Percentiles rank a stretch among this genome's conserved stretches.
Evolutionary conservation across 768 basidiomycete genomes (phyloP).

Genomic region (Serendipita vermifera): DNA sequence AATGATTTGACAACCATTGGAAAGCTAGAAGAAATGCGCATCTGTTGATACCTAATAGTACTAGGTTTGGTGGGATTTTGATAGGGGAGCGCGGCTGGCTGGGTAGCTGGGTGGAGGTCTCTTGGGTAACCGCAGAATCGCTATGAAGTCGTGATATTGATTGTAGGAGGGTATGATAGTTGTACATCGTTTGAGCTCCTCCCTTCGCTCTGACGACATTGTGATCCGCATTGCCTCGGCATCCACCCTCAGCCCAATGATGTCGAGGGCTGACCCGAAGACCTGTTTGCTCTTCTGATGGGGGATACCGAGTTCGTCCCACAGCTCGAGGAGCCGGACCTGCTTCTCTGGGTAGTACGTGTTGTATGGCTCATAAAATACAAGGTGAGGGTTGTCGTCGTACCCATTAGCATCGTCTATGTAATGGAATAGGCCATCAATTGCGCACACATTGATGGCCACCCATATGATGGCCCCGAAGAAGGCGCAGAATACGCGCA

Average conservation of each 20-base stretch:
- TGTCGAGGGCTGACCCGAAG: conserved; percentile 22
- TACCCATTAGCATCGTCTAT: conserved; percentile 26
- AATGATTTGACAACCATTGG: no score
- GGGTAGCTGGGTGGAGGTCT: no score
- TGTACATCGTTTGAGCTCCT: no score
- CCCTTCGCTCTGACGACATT: conserved; percentile 15
- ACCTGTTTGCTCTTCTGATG: conserved; percentile 31
- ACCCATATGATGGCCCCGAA: conserved; percentile 29
- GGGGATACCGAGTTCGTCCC: conserved; percentile 30
- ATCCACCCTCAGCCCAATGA: conserved; percentile 32
- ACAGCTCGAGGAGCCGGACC: conserved; percentile 26
- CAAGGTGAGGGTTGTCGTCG: conserved; percentile 13
- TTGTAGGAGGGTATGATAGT: no score
- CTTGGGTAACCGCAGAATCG: no score
- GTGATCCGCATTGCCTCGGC: conserved; percentile 24
- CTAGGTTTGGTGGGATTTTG: no score
- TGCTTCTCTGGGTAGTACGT: conserved; percentile 23
- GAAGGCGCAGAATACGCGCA: conserved; percentile 23
- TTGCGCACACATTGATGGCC: conserved; percentile 15
- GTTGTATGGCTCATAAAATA: conserved; percentile 25
- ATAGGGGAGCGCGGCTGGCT: no score
- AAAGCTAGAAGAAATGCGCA: no score
- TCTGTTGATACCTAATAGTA: no score
- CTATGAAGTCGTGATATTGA: no score
- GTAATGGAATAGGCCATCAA: conserved; percentile 23